A percentile compares a stretch with the other conserved stretches of the same genome.
Conservation (phyloP, 805 yeast species). For the Cyberlindnera sargentensis region DNA sequence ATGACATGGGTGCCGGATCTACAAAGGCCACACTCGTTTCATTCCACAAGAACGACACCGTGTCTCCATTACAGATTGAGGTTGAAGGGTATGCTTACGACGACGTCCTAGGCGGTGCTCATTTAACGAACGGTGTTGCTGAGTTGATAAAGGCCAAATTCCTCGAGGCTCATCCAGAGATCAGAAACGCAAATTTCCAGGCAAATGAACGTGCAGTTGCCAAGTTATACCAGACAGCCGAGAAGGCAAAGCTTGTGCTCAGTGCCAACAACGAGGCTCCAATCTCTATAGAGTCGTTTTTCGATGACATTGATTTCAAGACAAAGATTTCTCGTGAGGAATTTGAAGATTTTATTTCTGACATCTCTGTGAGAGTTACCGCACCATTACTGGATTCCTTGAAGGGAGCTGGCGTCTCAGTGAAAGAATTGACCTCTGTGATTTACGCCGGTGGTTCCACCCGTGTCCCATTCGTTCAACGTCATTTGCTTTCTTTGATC, state of each 20-base stretch:
- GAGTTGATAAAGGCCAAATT: conserved; percentile 56
- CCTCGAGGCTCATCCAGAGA: conserved; percentile 34
- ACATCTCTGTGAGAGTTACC: conserved; percentile 38
- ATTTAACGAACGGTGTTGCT: conserved; percentile 59
- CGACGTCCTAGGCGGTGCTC: conserved; percentile 66
- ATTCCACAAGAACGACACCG: conserved; percentile 37
- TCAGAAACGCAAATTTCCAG: conserved; percentile 32
- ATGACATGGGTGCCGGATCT: conserved; percentile 91
- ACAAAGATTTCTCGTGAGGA: conserved; percentile 67
- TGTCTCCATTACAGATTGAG: conserved; percentile 41
- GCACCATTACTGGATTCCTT: conserved; percentile 52
- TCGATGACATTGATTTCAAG: conserved; percentile 68
- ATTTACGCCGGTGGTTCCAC: conserved; percentile 87
- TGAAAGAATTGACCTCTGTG: conserved; percentile 49
- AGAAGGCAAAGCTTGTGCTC: conserved; percentile 77
- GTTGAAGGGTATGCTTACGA: conserved; percentile 70
- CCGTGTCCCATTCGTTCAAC: conserved; percentile 82
- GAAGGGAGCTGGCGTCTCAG: conserved; percentile 19
- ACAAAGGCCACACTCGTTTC: conserved; percentile 83
- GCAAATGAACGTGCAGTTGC: conserved; percentile 52
- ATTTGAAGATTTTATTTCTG: conserved; percentile 52
- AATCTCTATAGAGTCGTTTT: conserved; percentile 70
- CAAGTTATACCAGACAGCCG: conserved; percentile 74
- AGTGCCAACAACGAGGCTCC: conserved; percentile 82
- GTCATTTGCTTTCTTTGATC: conserved; percentile 43